These are phyloP conservation scores for Calycina herbarum DNA, from an alignment of 2,329 filamentous ascomycete genomes.

Conservation along the genomic window DNA sequence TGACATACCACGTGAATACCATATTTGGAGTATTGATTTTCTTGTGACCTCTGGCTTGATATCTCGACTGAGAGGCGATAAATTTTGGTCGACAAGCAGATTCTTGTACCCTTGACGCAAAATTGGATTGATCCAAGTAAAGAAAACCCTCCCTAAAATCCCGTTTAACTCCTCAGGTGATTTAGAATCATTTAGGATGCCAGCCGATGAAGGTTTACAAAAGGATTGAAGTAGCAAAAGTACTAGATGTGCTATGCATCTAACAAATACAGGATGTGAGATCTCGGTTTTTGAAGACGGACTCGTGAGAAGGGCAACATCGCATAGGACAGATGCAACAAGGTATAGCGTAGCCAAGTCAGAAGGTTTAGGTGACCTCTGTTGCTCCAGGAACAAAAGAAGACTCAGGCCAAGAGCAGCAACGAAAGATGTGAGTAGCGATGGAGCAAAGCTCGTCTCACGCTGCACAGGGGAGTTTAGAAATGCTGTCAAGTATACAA, in stretches of 20 bases:
- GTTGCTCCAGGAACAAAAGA: constrained; percentile 22
- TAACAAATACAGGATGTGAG: constrained; percentile 8
- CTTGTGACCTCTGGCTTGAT: constrained; percentile 22
- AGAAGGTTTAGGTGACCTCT: no score
- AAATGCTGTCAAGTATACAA: background rate
- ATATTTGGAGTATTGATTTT: constrained; percentile 20
- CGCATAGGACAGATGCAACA: constrained; percentile 21
- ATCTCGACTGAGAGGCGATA: constrained; percentile 23
- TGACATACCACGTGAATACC: constrained; percentile 24
- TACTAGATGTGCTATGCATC: constrained; percentile 12
- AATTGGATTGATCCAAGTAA: constrained; percentile 30
- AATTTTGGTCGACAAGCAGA: constrained; percentile 23
- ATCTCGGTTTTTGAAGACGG: background rate
- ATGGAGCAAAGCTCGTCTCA: constrained; percentile 11
- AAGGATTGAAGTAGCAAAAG: constrained; percentile 23
- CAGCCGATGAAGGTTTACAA: constrained; percentile 15
- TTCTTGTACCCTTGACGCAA: constrained; percentile 24
- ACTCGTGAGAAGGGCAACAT: constrained; percentile 16
- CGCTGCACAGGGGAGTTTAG: background rate
- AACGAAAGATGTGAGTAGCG: constrained; percentile 18
- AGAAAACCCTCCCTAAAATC: constrained; percentile 23
- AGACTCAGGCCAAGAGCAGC: constrained; percentile 23
- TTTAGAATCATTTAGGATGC: constrained; percentile 1
- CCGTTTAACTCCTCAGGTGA: constrained; percentile 24
- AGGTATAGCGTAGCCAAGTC: constrained; percentile 23